These are phyloP conservation scores for Nannochloropsis oceanica DNA, from an alignment of 108 stramenopile genomes.

Conservation along the genomic window DNA sequence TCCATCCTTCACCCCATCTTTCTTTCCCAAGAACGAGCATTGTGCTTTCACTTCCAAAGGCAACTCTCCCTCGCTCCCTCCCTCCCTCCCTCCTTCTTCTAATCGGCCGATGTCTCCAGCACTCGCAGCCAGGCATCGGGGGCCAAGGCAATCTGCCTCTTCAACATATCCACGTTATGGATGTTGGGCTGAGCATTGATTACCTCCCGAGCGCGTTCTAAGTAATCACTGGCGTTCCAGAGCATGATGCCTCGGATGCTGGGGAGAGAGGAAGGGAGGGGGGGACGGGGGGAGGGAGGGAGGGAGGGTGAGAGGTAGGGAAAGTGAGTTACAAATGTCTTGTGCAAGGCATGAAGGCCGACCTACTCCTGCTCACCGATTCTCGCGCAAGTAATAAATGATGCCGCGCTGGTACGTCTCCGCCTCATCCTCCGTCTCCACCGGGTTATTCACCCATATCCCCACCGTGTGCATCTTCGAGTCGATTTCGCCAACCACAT, in stretches of 20 bases:
- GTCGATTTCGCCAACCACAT: conserved; percentile 26
- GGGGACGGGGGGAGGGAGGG: not conserved
- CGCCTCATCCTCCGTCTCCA: conserved; percentile 1
- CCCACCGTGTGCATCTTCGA: conserved; percentile 23
- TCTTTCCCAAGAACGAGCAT: not conserved
- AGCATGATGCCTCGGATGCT: not conserved
- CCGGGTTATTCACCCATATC: conserved; percentile 11
- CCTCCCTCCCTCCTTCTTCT: not conserved
- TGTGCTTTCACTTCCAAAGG: not conserved
- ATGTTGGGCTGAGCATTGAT: not conserved
- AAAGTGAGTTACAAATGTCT: no score
- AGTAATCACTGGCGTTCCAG: not conserved
- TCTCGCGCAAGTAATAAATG: conserved; percentile 24
- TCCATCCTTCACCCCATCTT: not conserved
- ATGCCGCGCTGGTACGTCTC: conserved; percentile 21
- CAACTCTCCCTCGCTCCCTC: not conserved
- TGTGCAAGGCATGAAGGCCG: no score
- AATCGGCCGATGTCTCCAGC: not conserved
- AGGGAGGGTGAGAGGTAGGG: not conserved
- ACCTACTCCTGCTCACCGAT: not conserved
- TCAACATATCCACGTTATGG: not conserved
- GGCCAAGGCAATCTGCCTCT: not conserved
- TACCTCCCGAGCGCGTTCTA: not conserved
- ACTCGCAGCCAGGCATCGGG: not conserved
- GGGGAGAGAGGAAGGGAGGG: not conserved